These are phyloP conservation scores for Fusarium nanum DNA, from an alignment of 2,329 filamentous ascomycete genomes.

Conservation along the genomic window DNA sequence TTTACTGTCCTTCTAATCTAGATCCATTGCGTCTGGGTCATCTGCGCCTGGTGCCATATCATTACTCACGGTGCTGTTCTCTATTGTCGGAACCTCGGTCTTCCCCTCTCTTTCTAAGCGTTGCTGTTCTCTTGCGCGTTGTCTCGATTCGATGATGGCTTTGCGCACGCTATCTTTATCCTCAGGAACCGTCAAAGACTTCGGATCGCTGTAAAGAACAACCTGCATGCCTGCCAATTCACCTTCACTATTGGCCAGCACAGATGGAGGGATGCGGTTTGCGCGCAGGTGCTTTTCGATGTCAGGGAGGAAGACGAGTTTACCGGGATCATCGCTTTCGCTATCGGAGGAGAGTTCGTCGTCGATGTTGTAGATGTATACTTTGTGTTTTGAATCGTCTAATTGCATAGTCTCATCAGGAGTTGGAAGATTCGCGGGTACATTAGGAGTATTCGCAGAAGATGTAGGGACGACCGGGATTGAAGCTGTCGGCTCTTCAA, in stretches of 20 bases:
- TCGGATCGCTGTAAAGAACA: constrained; percentile 85
- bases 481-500: constrained; percentile 58
- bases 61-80: constrained; percentile 22
- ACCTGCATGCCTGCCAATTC: constrained; percentile 74
- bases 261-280: constrained; percentile 74
- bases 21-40: constrained; percentile 75
- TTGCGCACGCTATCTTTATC: constrained; percentile 82
- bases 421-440: constrained; percentile 33
- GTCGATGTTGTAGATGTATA: constrained; percentile 92
- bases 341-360: constrained; percentile 76
- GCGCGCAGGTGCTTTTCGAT: constrained; percentile 83
- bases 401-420: constrained; percentile 78
- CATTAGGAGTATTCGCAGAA: not conserved
- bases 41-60: constrained; percentile 27
- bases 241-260: constrained; percentile 69
- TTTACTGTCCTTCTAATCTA: constrained; percentile 58
- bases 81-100: constrained; percentile 10
- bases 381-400: constrained; percentile 86
- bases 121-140: constrained; percentile 72
- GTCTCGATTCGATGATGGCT: constrained; percentile 83
- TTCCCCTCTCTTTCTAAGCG: constrained; percentile 53
- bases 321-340: constrained; percentile 61
- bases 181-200: constrained; percentile 78
- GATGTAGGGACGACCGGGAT: constrained; percentile 43
- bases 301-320: constrained; percentile 83